These are phyloP conservation scores for Chaetomiaceae sp. DNA, from an alignment of 2,329 filamentous ascomycete species.

Conservation along the genomic window DNA sequence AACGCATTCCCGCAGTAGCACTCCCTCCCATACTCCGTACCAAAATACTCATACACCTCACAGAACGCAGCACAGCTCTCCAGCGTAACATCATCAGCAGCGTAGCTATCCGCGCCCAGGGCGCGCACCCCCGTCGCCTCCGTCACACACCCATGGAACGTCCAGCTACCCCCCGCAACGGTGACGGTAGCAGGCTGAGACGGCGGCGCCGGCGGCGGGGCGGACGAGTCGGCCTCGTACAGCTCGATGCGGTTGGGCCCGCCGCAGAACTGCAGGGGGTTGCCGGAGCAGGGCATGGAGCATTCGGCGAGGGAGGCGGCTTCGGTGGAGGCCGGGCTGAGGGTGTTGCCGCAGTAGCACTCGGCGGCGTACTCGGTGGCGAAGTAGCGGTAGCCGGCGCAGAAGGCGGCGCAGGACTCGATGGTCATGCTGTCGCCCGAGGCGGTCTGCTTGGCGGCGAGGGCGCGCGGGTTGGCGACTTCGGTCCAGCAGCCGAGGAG, in stretches of 20 bases:
- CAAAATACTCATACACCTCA: constrained; percentile 34
- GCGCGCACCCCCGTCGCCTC: constrained; percentile 36
- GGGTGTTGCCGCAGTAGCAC: constrained; percentile 45
- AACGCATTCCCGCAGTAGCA: constrained; percentile 39
- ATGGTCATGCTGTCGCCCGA: constrained; percentile 43
- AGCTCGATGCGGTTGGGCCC: constrained; percentile 31
- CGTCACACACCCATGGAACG: constrained; percentile 35
- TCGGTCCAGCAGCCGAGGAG: constrained; percentile 46
- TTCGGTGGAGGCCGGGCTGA: constrained; percentile 30
- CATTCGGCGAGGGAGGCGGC: constrained; percentile 32
- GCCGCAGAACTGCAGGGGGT: constrained; percentile 35
- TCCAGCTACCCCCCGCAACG: constrained; percentile 29
- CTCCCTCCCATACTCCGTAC: constrained; percentile 36
- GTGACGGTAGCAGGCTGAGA: constrained; percentile 31
- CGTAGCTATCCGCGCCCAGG: constrained; percentile 28
- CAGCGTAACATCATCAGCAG: constrained; percentile 35
- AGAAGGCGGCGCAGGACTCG: constrained; percentile 42
- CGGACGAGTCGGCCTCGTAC: constrained; percentile 20
- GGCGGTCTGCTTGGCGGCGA: constrained; percentile 35
- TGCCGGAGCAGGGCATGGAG: constrained; percentile 34
- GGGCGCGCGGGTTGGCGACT: constrained; percentile 37
- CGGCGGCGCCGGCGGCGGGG: constrained; percentile 22
- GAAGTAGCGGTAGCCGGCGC: constrained; percentile 42
- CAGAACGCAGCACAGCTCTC: constrained; percentile 36
- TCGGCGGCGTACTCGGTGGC: constrained; percentile 48